Evolutionary conservation across 768 basidiomycete genomes (phyloP).

Genomic region (Boletus vermiculosoides): DNA sequence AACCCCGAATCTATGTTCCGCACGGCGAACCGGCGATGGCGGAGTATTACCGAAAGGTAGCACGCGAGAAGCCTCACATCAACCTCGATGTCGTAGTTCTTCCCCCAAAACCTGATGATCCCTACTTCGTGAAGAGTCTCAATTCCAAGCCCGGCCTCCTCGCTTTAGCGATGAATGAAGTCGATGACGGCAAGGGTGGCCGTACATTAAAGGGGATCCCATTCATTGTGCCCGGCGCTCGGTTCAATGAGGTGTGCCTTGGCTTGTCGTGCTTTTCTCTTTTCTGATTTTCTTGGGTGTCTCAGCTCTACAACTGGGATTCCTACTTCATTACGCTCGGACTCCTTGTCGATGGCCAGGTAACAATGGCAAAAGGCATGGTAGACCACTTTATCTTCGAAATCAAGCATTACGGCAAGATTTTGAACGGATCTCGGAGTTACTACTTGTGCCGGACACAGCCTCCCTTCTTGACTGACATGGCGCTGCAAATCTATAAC

Average conservation of each 20-base stretch:
- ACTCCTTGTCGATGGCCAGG: conserved; percentile 90
- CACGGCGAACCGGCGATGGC: conserved; percentile 92
- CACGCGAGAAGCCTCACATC: conserved; percentile 88
- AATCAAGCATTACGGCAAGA: conserved; percentile 97
- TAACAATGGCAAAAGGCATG: conserved; percentile 95
- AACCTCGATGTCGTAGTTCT: conserved; percentile 91
- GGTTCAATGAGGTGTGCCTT: conserved; percentile 83
- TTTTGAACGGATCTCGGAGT: conserved; percentile 93
- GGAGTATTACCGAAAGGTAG: conserved; percentile 91
- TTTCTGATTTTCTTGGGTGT: conserved; percentile 5
- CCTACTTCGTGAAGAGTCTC: conserved; percentile 84
- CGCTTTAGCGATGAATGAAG: conserved; percentile 93
- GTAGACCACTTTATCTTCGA: conserved; percentile 99
- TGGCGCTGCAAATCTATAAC: conserved; percentile 97
- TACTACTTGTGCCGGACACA: conserved; percentile 95
- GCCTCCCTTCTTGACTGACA: conserved; percentile 97
- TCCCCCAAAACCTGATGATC: conserved; percentile 84
- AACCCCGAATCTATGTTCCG: conserved; percentile 94
- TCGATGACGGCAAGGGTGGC: conserved; percentile 74
- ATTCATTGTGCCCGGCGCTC: conserved; percentile 95
- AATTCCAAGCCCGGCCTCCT: conserved; percentile 94
- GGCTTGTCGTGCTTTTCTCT: not conserved
- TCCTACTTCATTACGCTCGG: conserved; percentile 94
- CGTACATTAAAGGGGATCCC: conserved; percentile 90
- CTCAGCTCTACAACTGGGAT: conserved; percentile 91